Evolutionary conservation across 768 basidiomycete species (phyloP).

Genomic region (Boletus patriciae): DNA sequence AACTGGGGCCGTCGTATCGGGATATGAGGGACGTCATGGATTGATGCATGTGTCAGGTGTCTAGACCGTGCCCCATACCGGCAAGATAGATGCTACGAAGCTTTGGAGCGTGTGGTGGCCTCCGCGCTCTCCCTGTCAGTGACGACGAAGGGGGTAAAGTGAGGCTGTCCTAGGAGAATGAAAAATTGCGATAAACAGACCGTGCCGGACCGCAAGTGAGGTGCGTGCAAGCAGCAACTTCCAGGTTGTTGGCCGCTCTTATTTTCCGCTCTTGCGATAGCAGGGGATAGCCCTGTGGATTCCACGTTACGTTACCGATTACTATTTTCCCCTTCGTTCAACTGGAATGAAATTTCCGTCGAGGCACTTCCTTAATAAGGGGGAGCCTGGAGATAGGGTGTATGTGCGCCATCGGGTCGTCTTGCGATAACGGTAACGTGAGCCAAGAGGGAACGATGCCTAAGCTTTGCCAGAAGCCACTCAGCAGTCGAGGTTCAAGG

Average conservation of each 20-base stretch:
- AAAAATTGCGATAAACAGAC: slow-evolving; percentile 11
- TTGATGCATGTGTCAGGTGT: slow-evolving; percentile 21
- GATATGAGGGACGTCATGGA: slow-evolving; percentile 8
- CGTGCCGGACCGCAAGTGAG: slow-evolving; percentile 18
- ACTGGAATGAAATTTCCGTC: slow-evolving; percentile 15
- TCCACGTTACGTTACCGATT: slow-evolving; percentile 30
- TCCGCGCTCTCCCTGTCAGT: neutral
- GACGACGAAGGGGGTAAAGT: neutral
- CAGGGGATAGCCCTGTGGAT: slow-evolving; percentile 2
- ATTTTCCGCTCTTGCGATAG: slow-evolving; percentile 22
- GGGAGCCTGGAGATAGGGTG: slow-evolving; percentile 24
- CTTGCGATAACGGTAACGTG: slow-evolving; percentile 18
- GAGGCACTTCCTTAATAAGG: slow-evolving; percentile 15
- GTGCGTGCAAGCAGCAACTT: slow-evolving; percentile 17
- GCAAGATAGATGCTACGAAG: slow-evolving; percentile 5
- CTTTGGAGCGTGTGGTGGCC: slow-evolving; percentile 10
- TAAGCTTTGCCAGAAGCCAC: slow-evolving; percentile 1
- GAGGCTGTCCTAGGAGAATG: slow-evolving; percentile 29
- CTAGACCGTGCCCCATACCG: slow-evolving; percentile 9
- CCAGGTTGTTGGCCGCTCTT: slow-evolving; percentile 8
- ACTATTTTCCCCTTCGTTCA: slow-evolving; percentile 10
- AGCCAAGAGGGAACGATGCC: slow-evolving; percentile 11
- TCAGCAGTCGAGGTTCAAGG: neutral
- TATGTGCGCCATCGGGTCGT: slow-evolving; percentile 10
- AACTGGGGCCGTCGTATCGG: slow-evolving; percentile 8